Conservation (phyloP, 202 grass and related monocot genomes). For the Setaria viridis region DNA sequence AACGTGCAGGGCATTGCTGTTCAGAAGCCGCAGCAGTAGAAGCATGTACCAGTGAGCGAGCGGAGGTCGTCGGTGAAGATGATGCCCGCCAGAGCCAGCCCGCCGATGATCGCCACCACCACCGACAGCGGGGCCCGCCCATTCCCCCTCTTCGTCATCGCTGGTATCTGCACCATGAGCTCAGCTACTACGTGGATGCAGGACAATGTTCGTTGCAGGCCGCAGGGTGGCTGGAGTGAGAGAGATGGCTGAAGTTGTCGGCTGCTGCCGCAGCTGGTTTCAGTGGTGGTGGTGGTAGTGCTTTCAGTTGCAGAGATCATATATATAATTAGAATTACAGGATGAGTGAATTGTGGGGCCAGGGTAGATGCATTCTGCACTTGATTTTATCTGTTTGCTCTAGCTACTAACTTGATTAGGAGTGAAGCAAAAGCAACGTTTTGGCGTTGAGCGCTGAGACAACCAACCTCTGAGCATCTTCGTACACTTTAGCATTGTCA, state of each 20-base stretch:
- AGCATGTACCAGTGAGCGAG: slow-evolving; percentile 55
- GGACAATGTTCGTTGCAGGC: neutral
- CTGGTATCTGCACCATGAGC: slow-evolving; percentile 35
- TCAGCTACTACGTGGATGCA: neutral
- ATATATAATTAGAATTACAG: neutral
- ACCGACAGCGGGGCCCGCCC: slow-evolving; percentile 63
- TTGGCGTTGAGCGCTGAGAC: neutral
- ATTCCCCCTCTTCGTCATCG: slow-evolving; percentile 59
- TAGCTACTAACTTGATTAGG: slow-evolving; percentile 49
- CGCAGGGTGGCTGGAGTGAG: neutral
- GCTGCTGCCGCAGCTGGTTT: slow-evolving; percentile 3
- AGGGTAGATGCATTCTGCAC: slow-evolving; percentile 7
- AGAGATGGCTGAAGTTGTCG: neutral
- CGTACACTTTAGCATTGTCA: neutral
- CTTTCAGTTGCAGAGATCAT: slow-evolving; percentile 18
- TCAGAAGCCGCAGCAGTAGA: neutral
- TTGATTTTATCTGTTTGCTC: slow-evolving; percentile 37
- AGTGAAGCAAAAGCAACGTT: slow-evolving; percentile 58
- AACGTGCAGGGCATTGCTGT: no score
- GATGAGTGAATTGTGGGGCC: neutral
- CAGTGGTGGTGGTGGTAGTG: neutral
- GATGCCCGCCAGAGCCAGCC: slow-evolving; percentile 60
- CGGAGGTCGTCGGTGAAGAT: slow-evolving; percentile 82
- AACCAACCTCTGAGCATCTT: slow-evolving; percentile 28
- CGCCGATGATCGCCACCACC: slow-evolving; percentile 64